These are phyloP conservation scores for Pythium guiyangense DNA, from an alignment of 352 stramenopile genomes.

Conservation along the genomic window DNA sequence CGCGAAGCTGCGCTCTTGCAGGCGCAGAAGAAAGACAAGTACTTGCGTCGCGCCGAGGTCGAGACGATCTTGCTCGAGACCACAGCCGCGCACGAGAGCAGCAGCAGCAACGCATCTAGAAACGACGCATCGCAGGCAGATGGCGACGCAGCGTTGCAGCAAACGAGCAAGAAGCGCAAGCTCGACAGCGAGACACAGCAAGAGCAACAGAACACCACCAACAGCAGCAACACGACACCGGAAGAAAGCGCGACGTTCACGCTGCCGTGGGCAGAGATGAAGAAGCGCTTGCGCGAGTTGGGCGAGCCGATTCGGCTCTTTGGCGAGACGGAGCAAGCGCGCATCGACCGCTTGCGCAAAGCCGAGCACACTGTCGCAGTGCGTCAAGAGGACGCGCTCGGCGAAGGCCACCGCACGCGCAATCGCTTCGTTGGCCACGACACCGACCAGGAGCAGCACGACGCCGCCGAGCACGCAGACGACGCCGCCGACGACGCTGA, in stretches of 20 bases:
- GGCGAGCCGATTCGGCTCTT: conserved; percentile 87
- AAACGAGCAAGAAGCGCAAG: conserved; percentile 41
- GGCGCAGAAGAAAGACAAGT: conserved; percentile 69
- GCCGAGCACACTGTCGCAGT: conserved; percentile 64
- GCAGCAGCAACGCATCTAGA: conserved; percentile 9
- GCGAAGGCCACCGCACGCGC: conserved; percentile 66
- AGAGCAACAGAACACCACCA: background rate
- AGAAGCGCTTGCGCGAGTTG: conserved; percentile 72
- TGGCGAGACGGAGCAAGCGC: conserved; percentile 59
- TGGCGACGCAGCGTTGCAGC: background rate
- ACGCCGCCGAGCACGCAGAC: conserved; percentile 15
- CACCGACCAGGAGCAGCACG: conserved; percentile 24
- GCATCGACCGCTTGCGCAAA: conserved; percentile 59
- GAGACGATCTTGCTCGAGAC: conserved; percentile 46
- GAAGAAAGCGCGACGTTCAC: conserved; percentile 19
- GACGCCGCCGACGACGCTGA: conserved; percentile 42
- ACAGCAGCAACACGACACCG: background rate
- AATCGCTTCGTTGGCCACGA: conserved; percentile 62
- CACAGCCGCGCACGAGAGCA: conserved; percentile 15
- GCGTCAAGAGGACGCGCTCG: conserved; percentile 66
- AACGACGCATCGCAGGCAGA: background rate
- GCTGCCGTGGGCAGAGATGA: conserved; percentile 72
- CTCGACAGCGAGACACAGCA: conserved; percentile 17
- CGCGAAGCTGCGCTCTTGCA: conserved; percentile 55
- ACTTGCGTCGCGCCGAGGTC: conserved; percentile 68